Conservation (phyloP, 75 land plant genomes). For the Picea glauca region DNA sequence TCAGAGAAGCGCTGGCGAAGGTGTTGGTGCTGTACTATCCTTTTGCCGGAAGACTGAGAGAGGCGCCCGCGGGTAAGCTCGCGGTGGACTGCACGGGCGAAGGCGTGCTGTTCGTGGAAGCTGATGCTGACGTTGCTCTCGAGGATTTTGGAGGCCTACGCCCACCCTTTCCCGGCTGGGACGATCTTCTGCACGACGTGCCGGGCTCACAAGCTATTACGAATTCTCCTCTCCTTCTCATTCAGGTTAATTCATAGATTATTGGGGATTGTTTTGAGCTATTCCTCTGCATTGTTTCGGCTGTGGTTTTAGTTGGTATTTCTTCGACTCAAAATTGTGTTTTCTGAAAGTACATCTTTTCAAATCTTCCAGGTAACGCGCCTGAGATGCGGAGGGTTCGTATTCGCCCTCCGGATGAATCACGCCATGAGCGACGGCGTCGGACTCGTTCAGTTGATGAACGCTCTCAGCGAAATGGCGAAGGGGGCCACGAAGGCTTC, state of each 20-base stretch:
- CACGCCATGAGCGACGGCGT: constrained; percentile 47
- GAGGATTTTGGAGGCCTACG: constrained; percentile 25
- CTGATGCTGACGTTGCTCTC: constrained; percentile 45
- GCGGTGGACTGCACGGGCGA: constrained; percentile 59
- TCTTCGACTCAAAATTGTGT: too few species aligned
- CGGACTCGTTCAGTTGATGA: constrained; percentile 52
- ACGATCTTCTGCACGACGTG: constrained; percentile 31
- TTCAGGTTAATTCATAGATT: constrained; percentile 25
- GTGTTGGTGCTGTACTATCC: constrained; percentile 61
- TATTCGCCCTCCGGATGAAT: constrained; percentile 30
- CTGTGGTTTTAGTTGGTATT: too few species aligned
- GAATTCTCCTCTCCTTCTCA: constrained; percentile 31
- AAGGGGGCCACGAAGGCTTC: constrained; percentile 32
- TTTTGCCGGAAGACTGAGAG: constrained; percentile 50
- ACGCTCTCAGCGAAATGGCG: constrained; percentile 41
- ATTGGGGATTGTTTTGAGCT: not conserved
- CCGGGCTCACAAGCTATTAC: constrained; percentile 17
- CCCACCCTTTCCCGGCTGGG: constrained; percentile 36
- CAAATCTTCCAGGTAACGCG: constrained; percentile 37
- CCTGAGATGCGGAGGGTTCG: constrained; percentile 46
- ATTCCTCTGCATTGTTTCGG: too few species aligned
- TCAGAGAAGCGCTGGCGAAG: constrained; percentile 31
- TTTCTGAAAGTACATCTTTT: not conserved
- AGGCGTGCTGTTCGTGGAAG: constrained; percentile 60
- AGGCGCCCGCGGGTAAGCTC: constrained; percentile 32